Base-by-base conservation (phyloP, 768 basidiomycete species). In the Boletus edulis region DNA sequence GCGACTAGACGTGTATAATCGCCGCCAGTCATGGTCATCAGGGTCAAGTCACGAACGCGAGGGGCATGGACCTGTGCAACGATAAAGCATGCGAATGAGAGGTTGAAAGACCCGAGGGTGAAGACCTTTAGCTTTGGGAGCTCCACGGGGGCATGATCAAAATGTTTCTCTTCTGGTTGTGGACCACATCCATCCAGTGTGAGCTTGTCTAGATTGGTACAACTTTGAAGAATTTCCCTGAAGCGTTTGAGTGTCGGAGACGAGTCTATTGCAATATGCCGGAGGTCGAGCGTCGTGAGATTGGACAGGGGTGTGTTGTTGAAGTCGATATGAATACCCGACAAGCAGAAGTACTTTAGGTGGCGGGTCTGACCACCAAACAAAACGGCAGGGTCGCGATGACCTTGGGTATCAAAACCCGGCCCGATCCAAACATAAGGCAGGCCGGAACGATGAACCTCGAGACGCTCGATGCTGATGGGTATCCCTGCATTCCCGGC, bases 291-390 rank as follows among this genome's bases (percentile, higher is more conserved):
- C 11, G 78, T 79, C 22, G 77, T 77, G n/a, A 91, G 79, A 59
- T 86, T 81, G 32, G 66, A 61, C 10, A 86, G 29, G 49, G 67
- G 51, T 9, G 83, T 76, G 17, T 66, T 67, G 14, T 71, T 60
- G 82, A 87, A 89, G 67, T 88, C 77, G 55, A 88, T 70, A 56
- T 83, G 75, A 29, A 89, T 70, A 4, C 85, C 85, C 51, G 82
- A 80, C 31, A 87, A 63, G 37, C 79, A 75, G 40, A 89, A 61
- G 60, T 81, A 76, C 29, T 71, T 69, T 11, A 90, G 70, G n/a
- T 66, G 65, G 9, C 74, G 76, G 2, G 81, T 72, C 11, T 58
- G 56, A 2, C 71, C 77, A 17, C 82, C 80, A 51, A 79, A 85
- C 55, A 90, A 79, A 31, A 85, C 70, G 3, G 78, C 46, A 58